Conservation (phyloP, 129 eudicot species). For the Ambrosia trifida region DNA sequence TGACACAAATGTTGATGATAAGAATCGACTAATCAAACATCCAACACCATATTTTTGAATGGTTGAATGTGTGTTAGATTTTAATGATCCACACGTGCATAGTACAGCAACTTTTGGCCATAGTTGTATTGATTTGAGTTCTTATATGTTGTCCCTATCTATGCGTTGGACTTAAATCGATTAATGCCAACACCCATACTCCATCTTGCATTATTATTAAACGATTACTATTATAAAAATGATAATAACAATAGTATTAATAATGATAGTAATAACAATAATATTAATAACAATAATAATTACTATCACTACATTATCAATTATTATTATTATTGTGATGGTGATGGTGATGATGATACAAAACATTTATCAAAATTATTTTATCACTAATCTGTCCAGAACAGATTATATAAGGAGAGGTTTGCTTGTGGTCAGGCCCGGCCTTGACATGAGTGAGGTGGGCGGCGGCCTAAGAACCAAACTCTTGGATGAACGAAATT, state of each 20-base stretch:
- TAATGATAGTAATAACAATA: not conserved
- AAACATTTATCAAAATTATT: too few species aligned
- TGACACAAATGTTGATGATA: conserved; percentile 31
- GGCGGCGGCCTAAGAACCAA: too few species aligned
- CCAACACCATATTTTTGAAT: conserved; percentile 35
- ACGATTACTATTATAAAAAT: not conserved
- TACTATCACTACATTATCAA: too few species aligned
- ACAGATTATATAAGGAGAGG: too few species aligned
- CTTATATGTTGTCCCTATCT: conserved; percentile 32
- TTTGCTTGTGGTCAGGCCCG: too few species aligned
- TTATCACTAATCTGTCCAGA: too few species aligned
- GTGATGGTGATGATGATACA: too few species aligned
- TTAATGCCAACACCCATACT: conserved; percentile 32
- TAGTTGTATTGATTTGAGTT: conserved; percentile 29
- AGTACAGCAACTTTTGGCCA: conserved; percentile 37
- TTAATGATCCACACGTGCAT: conserved; percentile 44
- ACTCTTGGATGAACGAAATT: too few species aligned
- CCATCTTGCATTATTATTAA: conserved; percentile 1
- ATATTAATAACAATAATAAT: too few species aligned
- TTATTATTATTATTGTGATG: too few species aligned
- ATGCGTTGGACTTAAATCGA: conserved; percentile 32
- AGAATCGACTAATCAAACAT: conserved; percentile 34
- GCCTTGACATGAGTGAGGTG: too few species aligned
- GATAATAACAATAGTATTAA: too few species aligned
- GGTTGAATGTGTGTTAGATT: conserved; percentile 30